phyloP scores from a whole-genome alignment of 2,329 filamentous ascomycete genomes.

The Aureobasidium sp. region DNA sequence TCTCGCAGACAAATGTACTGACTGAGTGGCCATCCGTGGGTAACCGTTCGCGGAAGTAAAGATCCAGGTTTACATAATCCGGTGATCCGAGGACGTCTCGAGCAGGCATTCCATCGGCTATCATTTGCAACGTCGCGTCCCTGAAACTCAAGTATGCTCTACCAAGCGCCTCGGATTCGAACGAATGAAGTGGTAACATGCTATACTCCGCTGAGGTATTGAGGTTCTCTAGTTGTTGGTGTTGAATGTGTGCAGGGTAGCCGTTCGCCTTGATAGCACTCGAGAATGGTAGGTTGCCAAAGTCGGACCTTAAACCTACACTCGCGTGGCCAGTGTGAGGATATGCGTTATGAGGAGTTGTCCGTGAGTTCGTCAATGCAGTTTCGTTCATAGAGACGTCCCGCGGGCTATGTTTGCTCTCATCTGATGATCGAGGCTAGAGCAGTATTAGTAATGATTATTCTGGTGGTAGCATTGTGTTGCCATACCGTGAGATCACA shows the following conservation, averaged over 20 bases:
- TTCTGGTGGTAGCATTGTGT: background rate
- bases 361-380: background rate
- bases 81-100: background rate
- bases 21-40: background rate
- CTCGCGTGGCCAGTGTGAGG: background rate
- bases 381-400: background rate
- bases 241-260: slow-evolving; percentile 7
- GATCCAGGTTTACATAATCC: slow-evolving; percentile 1
- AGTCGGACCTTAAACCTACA: background rate
- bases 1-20: slow-evolving; percentile 1
- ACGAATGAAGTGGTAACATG: slow-evolving; percentile 4
- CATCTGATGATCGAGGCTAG: background rate
- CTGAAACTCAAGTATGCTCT: slow-evolving; percentile 8
- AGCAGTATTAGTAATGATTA: background rate
- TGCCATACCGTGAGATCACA: background rate
- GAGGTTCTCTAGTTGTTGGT: slow-evolving; percentile 9
- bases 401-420: background rate
- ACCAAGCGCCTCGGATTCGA: background rate
- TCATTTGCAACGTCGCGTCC: slow-evolving; percentile 9
- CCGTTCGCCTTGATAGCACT: slow-evolving; percentile 13
- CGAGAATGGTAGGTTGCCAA: slow-evolving; percentile 13
- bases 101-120: background rate
- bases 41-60: background rate
- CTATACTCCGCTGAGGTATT: background rate
- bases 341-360: background rate